Evolutionary conservation across 345 rosid genomes (phyloP).

Genomic region (Eucalyptus coolabah): DNA sequence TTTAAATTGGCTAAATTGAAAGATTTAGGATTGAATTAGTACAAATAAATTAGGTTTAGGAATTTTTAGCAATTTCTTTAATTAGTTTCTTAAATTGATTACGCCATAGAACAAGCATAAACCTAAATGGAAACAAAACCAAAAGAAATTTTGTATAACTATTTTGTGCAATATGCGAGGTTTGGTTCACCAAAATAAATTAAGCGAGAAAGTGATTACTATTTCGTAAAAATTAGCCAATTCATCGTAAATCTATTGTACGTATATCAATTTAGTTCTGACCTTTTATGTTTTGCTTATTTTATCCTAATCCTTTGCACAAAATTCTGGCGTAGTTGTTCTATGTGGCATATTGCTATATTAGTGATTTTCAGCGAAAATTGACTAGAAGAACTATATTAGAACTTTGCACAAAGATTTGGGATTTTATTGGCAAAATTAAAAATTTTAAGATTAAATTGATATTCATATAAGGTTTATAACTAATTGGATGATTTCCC

Average conservation of each 20-base stretch:
- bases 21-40: fast-evolving
- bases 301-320: not conserved
- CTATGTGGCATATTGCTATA: fast-evolving
- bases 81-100: not conserved
- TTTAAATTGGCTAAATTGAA: too few relatives aligned
- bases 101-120: too few relatives aligned
- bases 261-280: fast-evolving
- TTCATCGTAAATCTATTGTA: not conserved
- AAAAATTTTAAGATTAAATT: not conserved
- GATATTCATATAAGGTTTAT: not conserved
- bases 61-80: fast-evolving
- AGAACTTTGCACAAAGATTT: not conserved
- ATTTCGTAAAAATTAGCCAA: not conserved
- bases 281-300: not conserved
- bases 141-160: not conserved
- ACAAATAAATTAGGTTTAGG: too few relatives aligned
- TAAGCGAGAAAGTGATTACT: not conserved
- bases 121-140: not conserved
- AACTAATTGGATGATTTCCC: not conserved
- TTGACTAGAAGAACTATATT: fast-evolving
- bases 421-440: not conserved
- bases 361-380: fast-evolving
- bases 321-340: not conserved
- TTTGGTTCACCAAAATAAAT: not conserved
- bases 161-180: not conserved